Evolutionary conservation across 2,329 filamentous ascomycete species (phyloP), one percentile per base, ranked within the genome.

Genomic region (Exophiala aquamarina): DNA sequence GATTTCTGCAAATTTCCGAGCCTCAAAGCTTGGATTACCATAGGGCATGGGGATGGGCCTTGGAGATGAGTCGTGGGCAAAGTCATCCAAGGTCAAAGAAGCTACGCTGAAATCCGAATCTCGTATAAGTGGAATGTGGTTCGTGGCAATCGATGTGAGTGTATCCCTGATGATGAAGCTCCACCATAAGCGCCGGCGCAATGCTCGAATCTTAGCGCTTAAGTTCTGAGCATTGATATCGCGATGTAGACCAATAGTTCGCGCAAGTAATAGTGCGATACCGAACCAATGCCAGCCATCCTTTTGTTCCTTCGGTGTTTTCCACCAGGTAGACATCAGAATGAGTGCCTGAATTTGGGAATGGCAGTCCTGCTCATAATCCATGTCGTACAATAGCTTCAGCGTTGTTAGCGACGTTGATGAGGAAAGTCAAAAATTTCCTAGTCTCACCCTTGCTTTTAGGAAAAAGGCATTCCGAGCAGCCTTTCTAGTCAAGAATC

Each of bases 261-360:
- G 89, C 43, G 89, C 90, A 37, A 95, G 75, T 10, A 90, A 95
- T 50, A 95, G 87, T 34, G 90, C 91, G 31, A 95, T 89, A 14
- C 91, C 91, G 88, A 95, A 95, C 91, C 91, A 96, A 64, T 96
- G 90, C 87, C 92, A 95, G 38, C 90, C 95, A 66, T 96, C 91
- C 67, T 96, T 96, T 65, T 95, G 89, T 65, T 95, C 91, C 68
- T 95, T 89, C 0, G 91, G 90, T 7, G 89, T 94, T 69, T 95
- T 91, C 66, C 95, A 96, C 86, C 91, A 96, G 66, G 94, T 95
- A 3, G 90, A 95, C 86, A 96, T 89, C 49, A 95, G 77, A 15
- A 96, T 75, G 19, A 96, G 75, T 4, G 88, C 86, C 68, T 96
- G 91, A n/a, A 95, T 89, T 18, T 95, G 78, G 18, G 89, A 82